Percentiles rank a stretch among this genome's conserved stretches.
These are phyloP conservation scores for Bipolaris sorokiniana DNA, from an alignment of 2,329 filamentous ascomycete genomes.

Conservation along the genomic window DNA sequence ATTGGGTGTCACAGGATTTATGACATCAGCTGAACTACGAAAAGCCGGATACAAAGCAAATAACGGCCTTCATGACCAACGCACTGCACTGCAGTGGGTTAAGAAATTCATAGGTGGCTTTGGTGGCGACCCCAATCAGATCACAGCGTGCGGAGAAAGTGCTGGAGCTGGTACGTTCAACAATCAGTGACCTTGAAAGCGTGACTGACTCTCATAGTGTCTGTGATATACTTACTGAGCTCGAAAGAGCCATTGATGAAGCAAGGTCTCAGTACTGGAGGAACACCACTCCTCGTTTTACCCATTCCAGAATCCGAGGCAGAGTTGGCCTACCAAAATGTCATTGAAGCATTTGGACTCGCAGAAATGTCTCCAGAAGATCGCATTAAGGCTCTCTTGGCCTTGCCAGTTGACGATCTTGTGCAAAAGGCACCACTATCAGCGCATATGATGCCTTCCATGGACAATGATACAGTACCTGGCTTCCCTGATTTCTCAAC, in stretches of 20 bases:
- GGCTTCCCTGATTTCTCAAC: conserved; percentile 35
- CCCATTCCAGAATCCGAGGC: conserved; percentile 49
- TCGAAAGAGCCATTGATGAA: conserved; percentile 44
- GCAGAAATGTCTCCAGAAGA: conserved; percentile 47
- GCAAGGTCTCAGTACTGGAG: conserved; percentile 53
- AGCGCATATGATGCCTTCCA: conserved; percentile 45
- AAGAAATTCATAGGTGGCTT: conserved; percentile 47
- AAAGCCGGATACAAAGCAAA: conserved; percentile 50
- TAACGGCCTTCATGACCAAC: conserved; percentile 46
- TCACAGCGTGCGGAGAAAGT: conserved; percentile 55
- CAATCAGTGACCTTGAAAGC: neutral
- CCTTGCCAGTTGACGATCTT: conserved; percentile 51
- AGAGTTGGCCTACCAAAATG: conserved; percentile 52
- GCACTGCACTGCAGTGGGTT: conserved; percentile 48
- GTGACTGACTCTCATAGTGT: conserved; percentile 25
- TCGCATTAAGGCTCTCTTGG: conserved; percentile 51
- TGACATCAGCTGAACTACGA: conserved; percentile 57
- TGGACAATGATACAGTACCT: conserved; percentile 54
- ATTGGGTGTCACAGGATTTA: conserved; percentile 38
- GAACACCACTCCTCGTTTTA: conserved; percentile 49
- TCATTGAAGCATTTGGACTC: conserved; percentile 51
- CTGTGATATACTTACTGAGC: conserved; percentile 35
- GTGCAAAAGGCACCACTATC: conserved; percentile 50
- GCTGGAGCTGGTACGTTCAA: conserved; percentile 53
- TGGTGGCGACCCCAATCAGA: conserved; percentile 47